Conservation (phyloP, 1,284 basidiomycete species). For the Microbotryomycetes sp. region DNA sequence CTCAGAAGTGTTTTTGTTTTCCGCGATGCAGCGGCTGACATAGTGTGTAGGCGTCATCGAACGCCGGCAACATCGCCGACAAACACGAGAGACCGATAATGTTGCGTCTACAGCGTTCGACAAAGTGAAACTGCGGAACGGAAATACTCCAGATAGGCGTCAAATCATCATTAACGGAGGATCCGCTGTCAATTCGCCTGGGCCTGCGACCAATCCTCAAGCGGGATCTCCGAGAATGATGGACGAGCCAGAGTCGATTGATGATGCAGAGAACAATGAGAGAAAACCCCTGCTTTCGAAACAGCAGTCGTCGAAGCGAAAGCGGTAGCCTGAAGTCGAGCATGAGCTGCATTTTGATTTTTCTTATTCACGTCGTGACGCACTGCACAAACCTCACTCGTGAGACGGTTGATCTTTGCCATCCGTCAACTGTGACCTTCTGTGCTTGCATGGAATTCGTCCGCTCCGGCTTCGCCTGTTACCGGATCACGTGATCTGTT, state of each 20-base stretch:
- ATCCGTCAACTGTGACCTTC: too few relatives aligned
- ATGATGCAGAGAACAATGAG: neutral
- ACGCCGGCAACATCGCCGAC: slow-evolving; percentile 17
- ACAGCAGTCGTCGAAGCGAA: neutral
- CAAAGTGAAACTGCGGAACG: slow-evolving; percentile 22
- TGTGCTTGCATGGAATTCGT: too few relatives aligned
- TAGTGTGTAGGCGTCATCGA: slow-evolving; percentile 33
- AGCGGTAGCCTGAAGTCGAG: slow-evolving; percentile 11
- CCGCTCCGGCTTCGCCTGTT: too few relatives aligned
- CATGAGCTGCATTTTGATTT: too few relatives aligned
- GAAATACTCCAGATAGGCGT: slow-evolving; percentile 16
- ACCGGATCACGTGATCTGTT: too few relatives aligned
- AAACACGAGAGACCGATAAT: slow-evolving; percentile 13
- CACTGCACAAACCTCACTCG: too few relatives aligned
- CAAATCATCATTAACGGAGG: neutral
- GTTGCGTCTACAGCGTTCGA: slow-evolving; percentile 15
- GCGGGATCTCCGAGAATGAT: neutral
- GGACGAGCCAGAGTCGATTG: neutral
- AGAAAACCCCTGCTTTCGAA: slow-evolving; percentile 1
- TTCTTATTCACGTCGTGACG: too few relatives aligned
- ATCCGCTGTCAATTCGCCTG: neutral
- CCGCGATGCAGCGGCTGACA: too few relatives aligned
- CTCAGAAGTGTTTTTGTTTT: neutral
- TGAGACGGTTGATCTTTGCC: too few relatives aligned
- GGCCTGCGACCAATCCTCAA: neutral